Percentiles rank a stretch among this genome's conserved stretches.
Conservation (phyloP, 1,139 yeast genomes). For the Wickerhamomyces sp. region DNA sequence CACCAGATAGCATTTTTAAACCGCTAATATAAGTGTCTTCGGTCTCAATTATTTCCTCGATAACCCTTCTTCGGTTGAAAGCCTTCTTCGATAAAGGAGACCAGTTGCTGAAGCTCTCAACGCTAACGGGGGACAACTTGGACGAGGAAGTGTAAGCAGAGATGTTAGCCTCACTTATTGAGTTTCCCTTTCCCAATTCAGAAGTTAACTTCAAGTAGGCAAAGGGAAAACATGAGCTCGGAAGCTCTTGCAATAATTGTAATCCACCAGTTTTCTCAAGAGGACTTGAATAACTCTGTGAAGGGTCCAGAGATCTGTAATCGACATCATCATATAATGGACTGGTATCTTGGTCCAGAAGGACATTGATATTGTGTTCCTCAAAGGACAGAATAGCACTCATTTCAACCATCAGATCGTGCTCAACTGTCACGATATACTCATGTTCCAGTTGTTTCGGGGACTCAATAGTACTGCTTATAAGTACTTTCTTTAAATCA, state of each 20-base stretch:
- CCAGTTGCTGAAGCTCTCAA: constrained; percentile 5
- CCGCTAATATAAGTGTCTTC: constrained; percentile 44
- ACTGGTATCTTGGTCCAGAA: constrained; percentile 3
- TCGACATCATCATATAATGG: constrained; percentile 4
- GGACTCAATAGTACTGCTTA: neutral
- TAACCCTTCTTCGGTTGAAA: constrained; percentile 31
- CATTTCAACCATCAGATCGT: no score
- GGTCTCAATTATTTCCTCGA: constrained; percentile 45
- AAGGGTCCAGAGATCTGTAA: neutral
- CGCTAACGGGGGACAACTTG: constrained; percentile 12
- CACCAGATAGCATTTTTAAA: constrained; percentile 34
- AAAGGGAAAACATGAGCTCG: constrained; percentile 12
- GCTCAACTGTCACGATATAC: no score
- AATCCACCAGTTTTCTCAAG: constrained; percentile 1
- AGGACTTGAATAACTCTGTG: neutral
- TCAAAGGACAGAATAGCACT: no score
- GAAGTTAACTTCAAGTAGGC: constrained; percentile 9
- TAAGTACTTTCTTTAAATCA: neutral
- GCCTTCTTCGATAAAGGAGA: constrained; percentile 20
- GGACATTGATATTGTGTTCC: neutral
- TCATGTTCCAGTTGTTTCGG: no score
- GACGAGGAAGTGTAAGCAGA: constrained; percentile 19
- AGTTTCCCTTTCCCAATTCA: constrained; percentile 4
- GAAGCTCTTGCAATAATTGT: constrained; percentile 10
- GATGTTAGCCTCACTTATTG: neutral